Evolutionary conservation across 768 basidiomycete genomes (phyloP), one percentile per base, ranked within the genome.

Genomic region (Dendrothele bispora): DNA sequence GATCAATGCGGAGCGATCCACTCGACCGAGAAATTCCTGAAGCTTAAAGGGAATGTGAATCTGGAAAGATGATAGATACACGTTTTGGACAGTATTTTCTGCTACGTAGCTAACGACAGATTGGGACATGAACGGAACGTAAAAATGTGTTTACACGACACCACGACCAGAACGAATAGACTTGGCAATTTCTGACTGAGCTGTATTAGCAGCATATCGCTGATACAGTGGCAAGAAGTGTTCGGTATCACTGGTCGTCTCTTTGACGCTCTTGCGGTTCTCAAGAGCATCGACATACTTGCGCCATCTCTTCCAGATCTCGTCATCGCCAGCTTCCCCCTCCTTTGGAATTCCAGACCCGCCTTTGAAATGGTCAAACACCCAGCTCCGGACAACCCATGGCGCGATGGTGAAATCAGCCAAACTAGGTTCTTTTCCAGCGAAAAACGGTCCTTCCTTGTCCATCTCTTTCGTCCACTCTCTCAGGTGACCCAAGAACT

Each of bases 371-470:
- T 62, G 54, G 5, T 39, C 39, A 39, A 39, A 39, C 5, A 39
- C 39, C 39, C 39, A 39, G 14, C 5, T 11, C 4, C 39, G 39
- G 8, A 58, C 57, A 27, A 69, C 60, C 78, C 82, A 86, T 20
- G 84, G 83, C 24, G 77, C 82, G 20, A 81, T 61, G 2, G 71
- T 73, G 26, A 76, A 61, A 55, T 85, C 84, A 5, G 78, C 78
- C 32, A 79, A 57, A 32, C 73, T 68, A 54, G 82, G 78, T 34
- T 78, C 63, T 20, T 77, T 69, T 15, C 83, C 83, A 21, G 73
- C 58, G 60, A 82, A 86, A 56, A 74, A 84, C 11, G 80, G 80
- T 4, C 77, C 82, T 43, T 65, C 66, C 26, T 14, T 5, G n/a
- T 39, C 20, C 39, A 68, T 56, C 29, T 64, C 53, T 24, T 57